Evolutionary conservation across 2,329 filamentous ascomycete species (phyloP), one percentile per base, ranked within the genome.

Genomic region (Piedraia hortae): DNA sequence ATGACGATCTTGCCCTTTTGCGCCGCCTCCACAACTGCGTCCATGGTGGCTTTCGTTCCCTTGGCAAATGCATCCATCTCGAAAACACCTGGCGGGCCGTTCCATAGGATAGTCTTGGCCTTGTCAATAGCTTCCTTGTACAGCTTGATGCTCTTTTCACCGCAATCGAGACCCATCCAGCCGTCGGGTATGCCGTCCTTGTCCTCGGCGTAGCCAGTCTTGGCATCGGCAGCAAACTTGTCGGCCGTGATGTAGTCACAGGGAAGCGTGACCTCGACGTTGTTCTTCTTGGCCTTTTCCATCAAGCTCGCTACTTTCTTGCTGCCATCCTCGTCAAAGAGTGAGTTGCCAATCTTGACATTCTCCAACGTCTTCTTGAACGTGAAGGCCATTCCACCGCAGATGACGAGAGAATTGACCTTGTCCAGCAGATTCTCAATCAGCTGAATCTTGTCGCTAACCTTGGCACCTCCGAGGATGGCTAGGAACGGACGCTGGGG

Each of bases 381-480:
- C 39, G 85, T 97, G 58, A 93, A 97, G 31, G 85, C 80, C 85
- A 97, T 97, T 40, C 66, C 85, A 45, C 85, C 85, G 48, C 82
- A 90, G 53, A 97, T 71, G 51, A 97, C 72, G 34, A 97, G 63
- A 48, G 70, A 85, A 62, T 97, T 64, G 50, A 97, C 80, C 64
- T 97, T 93, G 52, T 78, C 74, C 36, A 97, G 70, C 34, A 97
- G 61, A 62, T 97, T 97, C 56, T 97, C 80, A 45, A 97, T 93
- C 39, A 97, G 63, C 59, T 91, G 77, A 49, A 97, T 97, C 70
- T 97, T 97, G 63, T 97, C 85, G 19, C 77, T 88, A 36, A 97
- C 78, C 64, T 97, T 97, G 47, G 85, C 78, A 37, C 85, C 85
- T 39, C 85, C 85, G 24, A 97, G 73, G 45, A 97, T 97, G 47